Base-by-base conservation (phyloP, 768 basidiomycete species). In the Termitomyces sp. region DNA sequence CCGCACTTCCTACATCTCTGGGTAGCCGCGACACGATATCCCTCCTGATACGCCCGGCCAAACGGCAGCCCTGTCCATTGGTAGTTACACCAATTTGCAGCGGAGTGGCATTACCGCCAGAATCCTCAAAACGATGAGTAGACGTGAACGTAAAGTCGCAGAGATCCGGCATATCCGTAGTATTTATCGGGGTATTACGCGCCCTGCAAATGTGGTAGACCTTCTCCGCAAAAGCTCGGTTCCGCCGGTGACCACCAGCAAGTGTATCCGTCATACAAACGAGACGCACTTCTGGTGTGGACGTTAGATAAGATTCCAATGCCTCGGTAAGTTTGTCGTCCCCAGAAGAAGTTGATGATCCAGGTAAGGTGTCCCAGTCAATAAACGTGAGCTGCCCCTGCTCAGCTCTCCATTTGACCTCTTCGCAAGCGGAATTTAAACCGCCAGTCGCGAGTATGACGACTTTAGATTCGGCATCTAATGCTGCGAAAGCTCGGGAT, bases 131-230 rank as follows among this genome's bases (percentile, higher is more conserved):
- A 3, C 95, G 88, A 60, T 98, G 91, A 0, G 88, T 83, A 1
- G 94, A 82, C 0, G 89, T 80, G 71, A 96, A 94, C 0, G 89
- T 86, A 65, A 91, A 98, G 67, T 97, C 94, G 68, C 91, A 95
- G 38, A 95, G 76, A 13, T 83, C 76, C 1, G 91, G 89, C 64
- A 88, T 82, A 68, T 98, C 96, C 1, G 94, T 84, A n/a, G 88
- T 80, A 64, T 95, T 98, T 60, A 94, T 76, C 1, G 85, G 88
- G 53, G 96, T 84, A 51, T 82, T 79, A 25, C 80, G 78, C 1
- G 71, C 56, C 32, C 68, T 74, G 61, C 88, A 89, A 2, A 84
- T 64, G 15, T 66, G 62, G 51, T 84, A 80, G 35, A 97, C 76
- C 6, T 73, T 69, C 41, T 72, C 70, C 1, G 90, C 89, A 2